Conservation (phyloP, 1,139 yeast species). For the Blastobotrys proliferans region DNA sequence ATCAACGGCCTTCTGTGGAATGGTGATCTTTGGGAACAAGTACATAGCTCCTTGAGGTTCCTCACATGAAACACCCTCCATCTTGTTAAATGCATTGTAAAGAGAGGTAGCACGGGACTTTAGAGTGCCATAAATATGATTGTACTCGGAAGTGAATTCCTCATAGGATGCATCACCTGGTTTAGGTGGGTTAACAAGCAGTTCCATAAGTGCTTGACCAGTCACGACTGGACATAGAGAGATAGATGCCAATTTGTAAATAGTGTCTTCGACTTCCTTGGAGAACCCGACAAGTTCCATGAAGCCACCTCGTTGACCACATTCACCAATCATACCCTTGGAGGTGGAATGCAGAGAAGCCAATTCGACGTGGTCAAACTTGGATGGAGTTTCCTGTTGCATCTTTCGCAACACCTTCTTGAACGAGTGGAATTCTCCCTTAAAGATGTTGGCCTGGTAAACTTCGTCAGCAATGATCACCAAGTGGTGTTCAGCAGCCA, state of each 20-base stretch:
- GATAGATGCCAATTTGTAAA: conserved; percentile 83
- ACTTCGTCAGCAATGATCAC: conserved; percentile 98
- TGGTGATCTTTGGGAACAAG: conserved; percentile 72
- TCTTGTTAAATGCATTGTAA: conserved; percentile 62
- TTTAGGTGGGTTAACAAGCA: conserved; percentile 89
- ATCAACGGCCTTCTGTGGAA: conserved; percentile 58
- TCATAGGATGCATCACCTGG: conserved; percentile 74
- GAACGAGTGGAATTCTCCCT: conserved; percentile 47
- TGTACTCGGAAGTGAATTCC: conserved; percentile 58
- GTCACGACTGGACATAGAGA: conserved; percentile 90
- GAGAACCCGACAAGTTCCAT: conserved; percentile 87
- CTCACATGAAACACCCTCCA: conserved; percentile 83
- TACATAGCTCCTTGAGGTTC: conserved; percentile 98
- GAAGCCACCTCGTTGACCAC: conserved; percentile 99
- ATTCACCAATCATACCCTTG: conserved; percentile 95
- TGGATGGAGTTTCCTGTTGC: conserved; percentile 46
- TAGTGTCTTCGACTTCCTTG: conserved; percentile 60
- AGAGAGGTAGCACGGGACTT: conserved; percentile 58
- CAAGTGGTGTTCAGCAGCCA: conserved; percentile 80
- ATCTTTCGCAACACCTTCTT: conserved; percentile 51
- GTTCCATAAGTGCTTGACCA: conserved; percentile 88
- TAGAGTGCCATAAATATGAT: conserved; percentile 57
- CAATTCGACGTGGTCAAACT: conserved; percentile 70
- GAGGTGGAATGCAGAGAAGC: conserved; percentile 95
- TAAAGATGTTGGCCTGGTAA: conserved; percentile 87